phyloP scores from a whole-genome alignment of 192 early-diverging fungal species.

The Allomyces arbusculus region DNA sequence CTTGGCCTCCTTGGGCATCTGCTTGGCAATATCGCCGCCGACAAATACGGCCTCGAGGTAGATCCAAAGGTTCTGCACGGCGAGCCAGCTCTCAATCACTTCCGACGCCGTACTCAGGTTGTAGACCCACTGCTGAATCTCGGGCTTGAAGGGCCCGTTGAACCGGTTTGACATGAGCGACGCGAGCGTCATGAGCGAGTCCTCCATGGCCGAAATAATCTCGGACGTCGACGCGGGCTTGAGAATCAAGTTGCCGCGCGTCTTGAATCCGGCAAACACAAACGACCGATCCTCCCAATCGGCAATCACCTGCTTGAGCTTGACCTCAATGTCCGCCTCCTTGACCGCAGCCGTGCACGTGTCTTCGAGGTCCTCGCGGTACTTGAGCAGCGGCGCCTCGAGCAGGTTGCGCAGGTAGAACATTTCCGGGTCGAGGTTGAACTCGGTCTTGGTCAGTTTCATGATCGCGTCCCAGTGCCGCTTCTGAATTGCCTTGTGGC shows the following conservation, averaged over 20 bases:
- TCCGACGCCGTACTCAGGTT: conserved; percentile 84
- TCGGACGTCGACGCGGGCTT: conserved; percentile 98
- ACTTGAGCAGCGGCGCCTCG: conserved; percentile 42
- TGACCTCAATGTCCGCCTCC: conserved; percentile 65
- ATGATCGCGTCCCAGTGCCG: conserved; percentile 63
- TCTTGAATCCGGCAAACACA: conserved; percentile 71
- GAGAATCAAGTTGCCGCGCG: conserved; percentile 74
- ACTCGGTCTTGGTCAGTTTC: conserved; percentile 86
- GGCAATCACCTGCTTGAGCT: conserved; percentile 80
- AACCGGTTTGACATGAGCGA: conserved; percentile 96
- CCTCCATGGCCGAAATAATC: conserved; percentile 82
- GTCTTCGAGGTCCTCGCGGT: conserved; percentile 77
- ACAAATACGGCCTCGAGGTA: conserved; percentile 98
- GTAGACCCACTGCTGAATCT: conserved; percentile 83
- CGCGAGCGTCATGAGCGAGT: conserved; percentile 79
- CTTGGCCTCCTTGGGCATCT: conserved; percentile 80
- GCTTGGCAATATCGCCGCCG: conserved; percentile 87
- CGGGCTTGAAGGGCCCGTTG: conserved; percentile 95
- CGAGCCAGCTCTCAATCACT: conserved; percentile 98
- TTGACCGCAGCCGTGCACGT: conserved; percentile 89
- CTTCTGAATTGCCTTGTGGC: conserved; percentile 58
- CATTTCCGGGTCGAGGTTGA: conserved; percentile 92
- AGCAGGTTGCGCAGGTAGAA: conserved; percentile 71
- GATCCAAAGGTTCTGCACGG: conserved; percentile 99
- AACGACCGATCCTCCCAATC: conserved; percentile 99